These are phyloP conservation scores for Viridothelium virens DNA, from an alignment of 495 filamentous ascomycete species.

Conservation along the genomic window DNA sequence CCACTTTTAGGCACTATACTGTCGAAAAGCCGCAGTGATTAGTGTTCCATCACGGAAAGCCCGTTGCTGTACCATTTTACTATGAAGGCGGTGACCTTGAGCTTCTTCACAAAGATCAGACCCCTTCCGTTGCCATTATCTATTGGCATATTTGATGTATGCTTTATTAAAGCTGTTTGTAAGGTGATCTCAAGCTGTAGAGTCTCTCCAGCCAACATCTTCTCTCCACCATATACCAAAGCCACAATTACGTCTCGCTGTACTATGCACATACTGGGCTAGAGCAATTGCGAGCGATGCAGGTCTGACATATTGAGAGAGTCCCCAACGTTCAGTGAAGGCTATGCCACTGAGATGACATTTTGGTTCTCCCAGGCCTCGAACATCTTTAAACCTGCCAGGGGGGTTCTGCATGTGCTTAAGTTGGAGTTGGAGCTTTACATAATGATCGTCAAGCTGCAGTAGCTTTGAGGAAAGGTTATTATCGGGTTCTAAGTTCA, in stretches of 20 bases:
- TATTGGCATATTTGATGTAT: conserved; percentile 39
- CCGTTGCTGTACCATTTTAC: conserved; percentile 47
- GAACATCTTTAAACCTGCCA: conserved; percentile 42
- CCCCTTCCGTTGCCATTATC: conserved; percentile 41
- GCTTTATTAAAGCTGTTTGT: conserved; percentile 30
- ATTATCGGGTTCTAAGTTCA: conserved; percentile 24
- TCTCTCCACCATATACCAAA: conserved; percentile 26
- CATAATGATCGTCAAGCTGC: conserved; percentile 25
- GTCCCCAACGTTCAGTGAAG: conserved; percentile 53
- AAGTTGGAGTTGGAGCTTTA: conserved; percentile 23
- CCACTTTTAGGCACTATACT: conserved; percentile 34
- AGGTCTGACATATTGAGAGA: conserved; percentile 57
- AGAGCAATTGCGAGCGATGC: conserved; percentile 44
- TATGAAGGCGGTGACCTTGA: conserved; percentile 53
- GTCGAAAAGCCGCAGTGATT: conserved; percentile 30
- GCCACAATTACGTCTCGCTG: conserved; percentile 32
- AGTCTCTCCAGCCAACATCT: conserved; percentile 31
- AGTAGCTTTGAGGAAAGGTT: conserved; percentile 21
- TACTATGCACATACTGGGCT: conserved; percentile 37
- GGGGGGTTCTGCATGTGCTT: conserved; percentile 44
- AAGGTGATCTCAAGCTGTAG: conserved; percentile 29
- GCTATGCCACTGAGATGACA: conserved; percentile 47
- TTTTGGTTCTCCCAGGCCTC: conserved; percentile 56
- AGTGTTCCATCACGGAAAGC: conserved; percentile 34
- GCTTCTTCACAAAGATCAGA: conserved; percentile 51